Evolutionary conservation across 441 rosid species (phyloP).

Genomic region (Pelargonium citronellum): DNA sequence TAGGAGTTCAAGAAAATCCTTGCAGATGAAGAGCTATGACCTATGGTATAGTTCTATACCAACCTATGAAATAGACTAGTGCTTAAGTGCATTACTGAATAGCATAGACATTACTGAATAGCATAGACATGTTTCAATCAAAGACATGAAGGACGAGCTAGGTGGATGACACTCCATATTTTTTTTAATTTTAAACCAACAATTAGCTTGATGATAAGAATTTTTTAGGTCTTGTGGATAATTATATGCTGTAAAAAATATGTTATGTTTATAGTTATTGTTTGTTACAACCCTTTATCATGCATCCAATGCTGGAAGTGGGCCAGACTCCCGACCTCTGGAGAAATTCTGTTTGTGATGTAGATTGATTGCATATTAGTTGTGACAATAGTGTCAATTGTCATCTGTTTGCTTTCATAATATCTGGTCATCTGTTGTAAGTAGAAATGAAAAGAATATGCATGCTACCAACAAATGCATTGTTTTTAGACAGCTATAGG

Average conservation of each 20-base stretch:
- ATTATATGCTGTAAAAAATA: too few species aligned
- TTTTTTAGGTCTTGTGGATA: background rate
- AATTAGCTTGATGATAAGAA: background rate
- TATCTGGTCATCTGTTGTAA: slow-evolving; percentile 8
- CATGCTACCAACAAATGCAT: background rate
- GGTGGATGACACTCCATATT: background rate
- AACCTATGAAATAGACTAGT: background rate
- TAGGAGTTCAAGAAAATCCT: too few species aligned
- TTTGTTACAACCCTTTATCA: too few species aligned
- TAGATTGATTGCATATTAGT: background rate
- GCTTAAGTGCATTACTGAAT: background rate
- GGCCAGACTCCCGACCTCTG: background rate
- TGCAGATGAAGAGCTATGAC: background rate
- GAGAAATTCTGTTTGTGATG: background rate
- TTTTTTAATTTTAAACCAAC: background rate
- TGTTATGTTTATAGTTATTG: too few species aligned
- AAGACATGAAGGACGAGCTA: background rate
- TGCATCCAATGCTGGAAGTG: background rate
- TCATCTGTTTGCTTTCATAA: background rate
- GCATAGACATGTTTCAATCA: background rate
- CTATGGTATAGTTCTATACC: background rate
- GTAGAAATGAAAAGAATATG: background rate
- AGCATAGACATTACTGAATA: background rate
- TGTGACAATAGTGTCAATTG: background rate
- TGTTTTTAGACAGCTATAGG: background rate